Base-by-base conservation (phyloP, 192 early-diverging fungal genomes). In the Diversispora eburnea region DNA sequence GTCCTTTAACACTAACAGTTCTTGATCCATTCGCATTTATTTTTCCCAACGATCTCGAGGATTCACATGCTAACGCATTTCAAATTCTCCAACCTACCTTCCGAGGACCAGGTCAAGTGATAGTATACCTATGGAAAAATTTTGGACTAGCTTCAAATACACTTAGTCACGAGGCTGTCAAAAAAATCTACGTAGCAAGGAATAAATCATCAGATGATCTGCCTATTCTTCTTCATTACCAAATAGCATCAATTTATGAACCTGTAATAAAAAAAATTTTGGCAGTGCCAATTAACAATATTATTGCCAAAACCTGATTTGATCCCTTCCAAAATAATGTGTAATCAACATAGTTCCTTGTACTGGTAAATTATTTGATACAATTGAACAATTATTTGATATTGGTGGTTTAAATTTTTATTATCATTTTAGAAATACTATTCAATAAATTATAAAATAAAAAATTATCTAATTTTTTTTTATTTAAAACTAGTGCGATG, bases 111-210 rank as follows among this genome's bases (percentile, higher is more conserved):
- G 42, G n/a, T n/a, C n/a, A n/a, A n/a, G 86, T 87, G 41, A 88
- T 99, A 17, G 95, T 90, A 92, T 99, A 47, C 96, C 98, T 3
- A 98, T 96, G 5, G 98, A 99, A 75, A 99, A 5, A 96, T 99
- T 15, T 99, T 77, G 98, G 98, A 0, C 83, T 99, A 39, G 98
- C 91, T 8, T 92, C 94, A 66, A 94, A 97, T 68, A 95, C 96
- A 5, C 82, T 94, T 5, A 75, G 81, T 19, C 63, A 83, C 5
- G 33, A 46, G 3, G 91, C 94, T 10, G 92, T 97, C 17, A 57
- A 76, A 39, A 79, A 85, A 52, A 96, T 99, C 66, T 99, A 88
- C 76, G 66, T 61, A 0, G 91, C 91, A 75, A 99, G 98, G 82
- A 90, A 91, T 67, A 79, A 96, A 70, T 96, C 98, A 0, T 82